Evolutionary conservation across 2,329 filamentous ascomycete genomes (phyloP), one percentile per base, ranked within the genome.

Genomic region (Fusarium sp.): DNA sequence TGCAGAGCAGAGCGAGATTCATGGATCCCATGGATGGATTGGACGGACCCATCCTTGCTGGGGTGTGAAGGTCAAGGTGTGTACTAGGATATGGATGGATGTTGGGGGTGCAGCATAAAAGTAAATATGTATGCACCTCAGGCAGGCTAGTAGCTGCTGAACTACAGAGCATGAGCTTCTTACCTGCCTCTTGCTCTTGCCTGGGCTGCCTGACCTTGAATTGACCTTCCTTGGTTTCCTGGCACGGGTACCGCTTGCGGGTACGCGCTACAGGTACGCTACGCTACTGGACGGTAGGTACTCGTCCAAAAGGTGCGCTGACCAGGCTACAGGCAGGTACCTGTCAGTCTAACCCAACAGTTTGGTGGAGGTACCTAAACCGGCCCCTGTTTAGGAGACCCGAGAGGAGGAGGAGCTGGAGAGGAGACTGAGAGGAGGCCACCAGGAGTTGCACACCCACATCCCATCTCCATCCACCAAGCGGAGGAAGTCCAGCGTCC

Each of bases 381-480:
- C 43, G 52, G 63, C 64, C 68, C 68, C 68, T 71, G 68, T 51
- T 51, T 62, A 70, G 67, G 67, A 70, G 68, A 54, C 67, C 66
- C 30, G n/a, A 25, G 24, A 38, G 27, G 48, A 32, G 34, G 48
- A 52, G 47, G 24, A 24, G 24, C 24, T 24, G 29, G 43, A 34
- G 32, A 34, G 32, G 32, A 38, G 34, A 45, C 65, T 41, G 58
- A 66, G 65, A 63, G 27, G 25, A 55, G 67, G 61, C 66, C 66
- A 48, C 67, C 52, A 70, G 67, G 67, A 71, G 67, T 68, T 49
- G 53, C 58, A 67, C 67, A 68, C 62, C 58, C 67, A 53, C 48
- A 54, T 54, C 45, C 62, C 58, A 34, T 38, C 18, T n/a, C 34
- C 46, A 56, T 52, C 60, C 68, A 69, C 68, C 51, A 62, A 53